phyloP scores from a whole-genome alignment of 768 basidiomycete species.

The Daedaleopsis nitida region DNA sequence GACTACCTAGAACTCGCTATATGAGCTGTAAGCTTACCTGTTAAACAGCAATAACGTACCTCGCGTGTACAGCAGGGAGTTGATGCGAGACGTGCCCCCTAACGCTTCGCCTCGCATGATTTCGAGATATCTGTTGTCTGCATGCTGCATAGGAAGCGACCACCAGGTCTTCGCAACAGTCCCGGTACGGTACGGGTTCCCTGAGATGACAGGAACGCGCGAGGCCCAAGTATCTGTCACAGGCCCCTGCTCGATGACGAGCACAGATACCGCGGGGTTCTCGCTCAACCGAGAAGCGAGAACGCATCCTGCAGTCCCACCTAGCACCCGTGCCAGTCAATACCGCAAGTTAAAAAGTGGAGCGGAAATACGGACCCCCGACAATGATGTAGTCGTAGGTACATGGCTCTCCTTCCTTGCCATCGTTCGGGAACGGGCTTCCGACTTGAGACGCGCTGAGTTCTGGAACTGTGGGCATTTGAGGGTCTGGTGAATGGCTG shows the following conservation, averaged over 20 bases:
- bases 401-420: background rate
- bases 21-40: background rate
- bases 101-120: conserved; percentile 33
- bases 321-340: background rate
- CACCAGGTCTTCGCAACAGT: conserved; percentile 12
- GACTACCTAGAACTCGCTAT: conserved; percentile 3
- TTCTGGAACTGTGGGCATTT: no score
- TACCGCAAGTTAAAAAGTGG: background rate
- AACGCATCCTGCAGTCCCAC: conserved; percentile 61
- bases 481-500: no score
- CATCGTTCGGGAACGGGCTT: background rate
- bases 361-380: conserved; percentile 28
- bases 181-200: conserved; percentile 24
- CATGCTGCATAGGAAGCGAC: conserved; percentile 2
- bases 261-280: conserved; percentile 49
- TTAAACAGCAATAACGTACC: conserved; percentile 8
- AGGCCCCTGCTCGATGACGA: conserved; percentile 57
- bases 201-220: conserved; percentile 31
- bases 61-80: conserved; percentile 40
- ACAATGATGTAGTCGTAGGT: conserved; percentile 28
- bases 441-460: no score
- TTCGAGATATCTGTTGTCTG: conserved; percentile 3
- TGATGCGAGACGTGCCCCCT: conserved; percentile 50
- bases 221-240: conserved; percentile 5
- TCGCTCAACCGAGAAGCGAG: conserved; percentile 60